These are phyloP conservation scores for Rhododendron mucronatum DNA, from an alignment of 148 eudicot species.

Conservation along the genomic window DNA sequence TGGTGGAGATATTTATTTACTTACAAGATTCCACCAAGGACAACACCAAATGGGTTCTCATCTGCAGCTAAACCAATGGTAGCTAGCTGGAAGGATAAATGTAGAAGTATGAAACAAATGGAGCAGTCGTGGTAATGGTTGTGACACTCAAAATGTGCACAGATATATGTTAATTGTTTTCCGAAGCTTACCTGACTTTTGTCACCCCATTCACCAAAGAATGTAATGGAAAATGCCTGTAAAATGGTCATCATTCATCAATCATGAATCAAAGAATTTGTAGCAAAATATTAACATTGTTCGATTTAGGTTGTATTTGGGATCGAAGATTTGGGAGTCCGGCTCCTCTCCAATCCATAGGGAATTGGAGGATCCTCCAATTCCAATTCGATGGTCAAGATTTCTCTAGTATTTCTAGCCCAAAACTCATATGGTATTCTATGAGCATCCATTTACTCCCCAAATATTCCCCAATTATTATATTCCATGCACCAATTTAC, in stretches of 20 bases:
- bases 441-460: too few species aligned
- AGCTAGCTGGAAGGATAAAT: conserved; percentile 57
- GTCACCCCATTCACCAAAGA: conserved; percentile 99
- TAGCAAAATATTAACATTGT: background rate
- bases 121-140: background rate
- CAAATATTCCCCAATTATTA: too few species aligned
- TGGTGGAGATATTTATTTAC: conserved; percentile 16
- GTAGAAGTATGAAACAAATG: background rate
- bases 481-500: too few species aligned
- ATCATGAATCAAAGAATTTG: conserved; percentile 3
- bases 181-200: conserved; percentile 77
- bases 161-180: background rate
- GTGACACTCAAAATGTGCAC: background rate
- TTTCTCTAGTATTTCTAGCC: too few species aligned
- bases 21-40: conserved; percentile 94
- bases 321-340: background rate
- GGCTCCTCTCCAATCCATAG: too few species aligned
- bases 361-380: too few species aligned
- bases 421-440: too few species aligned
- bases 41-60: conserved; percentile 96
- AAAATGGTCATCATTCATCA: conserved; percentile 8
- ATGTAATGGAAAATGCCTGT: conserved; percentile 95
- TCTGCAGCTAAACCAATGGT: conserved; percentile 97
- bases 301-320: background rate
- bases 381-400: too few species aligned